A percentile compares a stretch with the other conserved stretches of the same genome.
phyloP scores from a whole-genome alignment of 2,329 filamentous ascomycete species.

The Lasiodiplodia sp. region DNA sequence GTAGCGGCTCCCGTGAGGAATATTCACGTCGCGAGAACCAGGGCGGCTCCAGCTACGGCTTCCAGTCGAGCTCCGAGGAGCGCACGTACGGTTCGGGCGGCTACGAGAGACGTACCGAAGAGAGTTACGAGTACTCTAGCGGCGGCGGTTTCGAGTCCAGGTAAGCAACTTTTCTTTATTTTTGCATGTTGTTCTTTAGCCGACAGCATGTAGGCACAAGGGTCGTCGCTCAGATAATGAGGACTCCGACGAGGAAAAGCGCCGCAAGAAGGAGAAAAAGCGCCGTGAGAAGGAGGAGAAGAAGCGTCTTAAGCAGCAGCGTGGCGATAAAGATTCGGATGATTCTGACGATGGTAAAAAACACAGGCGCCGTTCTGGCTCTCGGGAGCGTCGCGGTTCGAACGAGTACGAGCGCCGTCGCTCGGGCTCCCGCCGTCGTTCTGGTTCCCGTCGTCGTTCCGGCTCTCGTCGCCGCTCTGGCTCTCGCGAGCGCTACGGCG shows the following conservation, averaged over 20 bases:
- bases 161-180: constrained; percentile 36
- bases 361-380: constrained; percentile 30
- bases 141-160: constrained; percentile 44
- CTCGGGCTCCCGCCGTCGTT: constrained; percentile 5
- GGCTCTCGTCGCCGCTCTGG: neutral
- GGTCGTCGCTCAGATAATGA: constrained; percentile 42
- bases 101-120: constrained; percentile 67
- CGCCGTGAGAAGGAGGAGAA: constrained; percentile 52
- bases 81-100: constrained; percentile 56
- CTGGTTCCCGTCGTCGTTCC: constrained; percentile 4
- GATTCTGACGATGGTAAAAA: constrained; percentile 14
- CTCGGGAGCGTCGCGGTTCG: constrained; percentile 29
- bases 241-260: constrained; percentile 40
- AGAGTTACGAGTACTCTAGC: constrained; percentile 50
- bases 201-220: constrained; percentile 38
- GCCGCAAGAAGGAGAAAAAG: constrained; percentile 43
- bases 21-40: constrained; percentile 68
- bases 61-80: constrained; percentile 65
- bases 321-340: constrained; percentile 12
- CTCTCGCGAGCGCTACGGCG: constrained; percentile 25
- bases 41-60: constrained; percentile 60
- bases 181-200: neutral
- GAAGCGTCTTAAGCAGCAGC: constrained; percentile 48
- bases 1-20: constrained; percentile 62
- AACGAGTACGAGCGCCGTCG: constrained; percentile 19